These are phyloP conservation scores for Rubroshorea leprosula DNA, from an alignment of 345 rosid species.

Conservation along the genomic window DNA sequence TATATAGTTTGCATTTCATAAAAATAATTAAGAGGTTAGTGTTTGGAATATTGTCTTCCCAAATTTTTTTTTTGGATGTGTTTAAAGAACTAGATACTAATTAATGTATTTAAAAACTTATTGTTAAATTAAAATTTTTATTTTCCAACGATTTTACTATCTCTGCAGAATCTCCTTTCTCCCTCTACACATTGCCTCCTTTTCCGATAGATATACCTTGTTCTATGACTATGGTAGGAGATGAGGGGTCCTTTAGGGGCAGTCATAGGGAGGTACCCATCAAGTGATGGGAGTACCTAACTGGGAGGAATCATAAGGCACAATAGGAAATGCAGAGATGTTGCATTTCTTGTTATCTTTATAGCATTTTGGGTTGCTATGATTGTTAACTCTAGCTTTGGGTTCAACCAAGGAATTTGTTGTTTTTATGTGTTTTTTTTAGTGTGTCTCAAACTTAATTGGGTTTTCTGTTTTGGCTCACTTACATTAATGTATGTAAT, in stretches of 20 bases:
- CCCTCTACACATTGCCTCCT: background rate
- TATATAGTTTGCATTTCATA: too few species aligned
- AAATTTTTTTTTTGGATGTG: too few species aligned
- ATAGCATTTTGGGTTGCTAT: conserved; percentile 93
- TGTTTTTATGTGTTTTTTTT: too few species aligned
- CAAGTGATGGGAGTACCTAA: conserved; percentile 74
- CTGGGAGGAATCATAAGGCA: conserved; percentile 84
- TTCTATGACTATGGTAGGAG: conserved; percentile 2
- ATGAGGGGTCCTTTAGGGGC: conserved; percentile 81
- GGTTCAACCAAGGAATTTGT: conserved; percentile 89
- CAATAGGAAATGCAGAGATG: conserved; percentile 91
- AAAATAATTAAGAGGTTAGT: too few species aligned
- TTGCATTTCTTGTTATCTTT: conserved; percentile 71
- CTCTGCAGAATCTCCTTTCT: conserved; percentile 2
- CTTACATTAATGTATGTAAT: too few species aligned
- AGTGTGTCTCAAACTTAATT: too few species aligned
- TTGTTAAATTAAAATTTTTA: too few species aligned
- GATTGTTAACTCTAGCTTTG: conserved; percentile 99
- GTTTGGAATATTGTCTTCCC: too few species aligned
- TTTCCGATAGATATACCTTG: background rate
- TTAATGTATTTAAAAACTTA: too few species aligned
- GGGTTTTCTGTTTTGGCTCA: too few species aligned
- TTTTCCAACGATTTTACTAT: too few species aligned
- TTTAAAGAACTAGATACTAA: too few species aligned
- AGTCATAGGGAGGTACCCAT: conserved; percentile 84